Conservation (phyloP, 2,329 filamentous ascomycete species). For the Arachnomyces sp. region DNA sequence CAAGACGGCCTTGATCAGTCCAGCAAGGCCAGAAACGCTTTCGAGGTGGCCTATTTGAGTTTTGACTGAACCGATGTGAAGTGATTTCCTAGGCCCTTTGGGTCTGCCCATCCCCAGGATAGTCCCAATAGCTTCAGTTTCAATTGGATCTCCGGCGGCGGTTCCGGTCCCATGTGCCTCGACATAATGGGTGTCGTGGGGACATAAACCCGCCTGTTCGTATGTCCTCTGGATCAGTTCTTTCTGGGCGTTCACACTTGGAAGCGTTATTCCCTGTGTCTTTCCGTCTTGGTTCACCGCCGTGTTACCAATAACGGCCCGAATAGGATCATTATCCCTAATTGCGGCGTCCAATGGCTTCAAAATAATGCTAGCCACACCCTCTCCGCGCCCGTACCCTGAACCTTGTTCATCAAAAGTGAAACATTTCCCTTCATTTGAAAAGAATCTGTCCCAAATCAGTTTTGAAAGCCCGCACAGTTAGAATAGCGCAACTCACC, state of each 20-base stretch:
- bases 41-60: constrained; percentile 14
- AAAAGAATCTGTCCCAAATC: too few relatives aligned
- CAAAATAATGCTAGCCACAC: constrained; percentile 49
- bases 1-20: constrained; percentile 15
- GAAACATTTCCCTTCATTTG: constrained; percentile 36
- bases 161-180: constrained; percentile 13
- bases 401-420: constrained; percentile 51
- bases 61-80: constrained; percentile 7
- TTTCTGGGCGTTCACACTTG: constrained; percentile 11
- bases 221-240: constrained; percentile 21
- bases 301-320: constrained; percentile 27
- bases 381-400: constrained; percentile 59
- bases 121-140: neutral
- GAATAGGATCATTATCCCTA: constrained; percentile 46
- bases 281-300: constrained; percentile 28
- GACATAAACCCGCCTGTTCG: neutral
- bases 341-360: constrained; percentile 53
- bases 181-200: constrained; percentile 6
- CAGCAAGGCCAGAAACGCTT: constrained; percentile 8
- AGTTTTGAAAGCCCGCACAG: too few relatives aligned
- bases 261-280: constrained; percentile 17
- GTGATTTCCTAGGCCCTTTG: too few relatives aligned
- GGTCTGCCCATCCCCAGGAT: neutral
- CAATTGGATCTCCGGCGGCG: constrained; percentile 3
- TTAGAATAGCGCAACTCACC: too few relatives aligned